Evolutionary conservation across 164 flowering plant genomes (phyloP).

Genomic region (Magnolia kwangsiensis): DNA sequence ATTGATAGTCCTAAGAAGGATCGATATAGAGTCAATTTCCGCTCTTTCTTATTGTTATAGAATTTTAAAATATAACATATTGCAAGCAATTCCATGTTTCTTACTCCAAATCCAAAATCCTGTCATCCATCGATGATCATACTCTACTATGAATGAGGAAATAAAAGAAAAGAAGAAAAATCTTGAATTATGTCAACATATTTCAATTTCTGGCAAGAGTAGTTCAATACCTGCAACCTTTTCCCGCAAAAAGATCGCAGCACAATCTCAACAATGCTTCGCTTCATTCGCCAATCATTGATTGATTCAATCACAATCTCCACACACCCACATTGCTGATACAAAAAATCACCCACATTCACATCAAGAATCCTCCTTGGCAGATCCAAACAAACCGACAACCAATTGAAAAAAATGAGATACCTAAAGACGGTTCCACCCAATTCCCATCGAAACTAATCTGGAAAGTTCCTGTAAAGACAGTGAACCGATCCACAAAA

Average conservation of each 20-base stretch:
- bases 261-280: constrained; percentile 25
- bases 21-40: neutral
- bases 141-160: neutral
- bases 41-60: neutral
- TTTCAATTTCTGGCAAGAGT: too few species aligned
- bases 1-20: too few species aligned
- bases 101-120: neutral
- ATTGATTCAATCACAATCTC: constrained; percentile 25
- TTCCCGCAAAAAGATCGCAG: constrained; percentile 23
- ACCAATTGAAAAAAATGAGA: neutral
- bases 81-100: neutral
- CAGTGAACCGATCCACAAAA: neutral
- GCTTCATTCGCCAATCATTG: constrained; percentile 37
- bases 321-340: neutral
- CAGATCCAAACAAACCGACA: neutral
- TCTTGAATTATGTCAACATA: neutral
- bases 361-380: neutral
- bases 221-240: constrained; percentile 30
- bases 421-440: neutral
- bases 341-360: neutral
- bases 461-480: constrained; percentile 1
- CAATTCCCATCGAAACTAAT: constrained; percentile 1
- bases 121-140: neutral
- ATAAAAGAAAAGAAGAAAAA: neutral
- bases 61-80: neutral